These are phyloP conservation scores for Yarrowia yakushimensis DNA, from an alignment of 805 yeast genomes.

Conservation along the genomic window DNA sequence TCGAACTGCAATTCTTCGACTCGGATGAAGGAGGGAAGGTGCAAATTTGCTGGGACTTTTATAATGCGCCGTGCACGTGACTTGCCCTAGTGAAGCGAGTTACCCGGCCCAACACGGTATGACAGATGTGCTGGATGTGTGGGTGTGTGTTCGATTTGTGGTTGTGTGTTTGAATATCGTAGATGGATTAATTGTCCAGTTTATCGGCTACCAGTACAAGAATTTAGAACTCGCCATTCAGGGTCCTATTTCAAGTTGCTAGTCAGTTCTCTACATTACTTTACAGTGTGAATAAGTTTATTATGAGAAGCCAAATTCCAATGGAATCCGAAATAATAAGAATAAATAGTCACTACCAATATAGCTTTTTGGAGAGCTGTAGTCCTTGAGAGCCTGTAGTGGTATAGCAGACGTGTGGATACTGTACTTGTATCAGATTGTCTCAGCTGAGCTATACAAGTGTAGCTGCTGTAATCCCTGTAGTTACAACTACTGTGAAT, in stretches of 20 bases:
- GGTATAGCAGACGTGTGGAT: too few species aligned
- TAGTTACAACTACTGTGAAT: too few species aligned
- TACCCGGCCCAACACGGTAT: background rate
- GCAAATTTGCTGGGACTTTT: constrained; percentile 11
- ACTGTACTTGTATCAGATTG: too few species aligned
- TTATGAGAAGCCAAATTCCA: background rate
- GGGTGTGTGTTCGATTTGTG: background rate
- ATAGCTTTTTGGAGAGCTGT: too few species aligned
- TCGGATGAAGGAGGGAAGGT: constrained; percentile 20
- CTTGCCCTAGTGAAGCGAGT: background rate
- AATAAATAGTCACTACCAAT: background rate
- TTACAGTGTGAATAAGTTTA: background rate
- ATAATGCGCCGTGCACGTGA: background rate
- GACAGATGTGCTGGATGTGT: background rate
- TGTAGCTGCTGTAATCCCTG: too few species aligned
- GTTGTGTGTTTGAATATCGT: background rate
- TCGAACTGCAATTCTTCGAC: constrained; percentile 37
- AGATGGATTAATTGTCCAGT: too few species aligned
- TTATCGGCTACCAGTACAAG: too few species aligned
- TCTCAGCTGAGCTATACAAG: too few species aligned
- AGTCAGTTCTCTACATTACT: background rate
- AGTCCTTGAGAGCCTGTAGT: too few species aligned
- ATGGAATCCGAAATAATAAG: too few species aligned
- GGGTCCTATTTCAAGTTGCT: too few species aligned
- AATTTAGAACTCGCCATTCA: too few species aligned